Percentiles rank a stretch among this genome's conserved stretches.
Evolutionary conservation across 306 rosid species (phyloP).

Genomic region (Gastrolobium bilobum): DNA sequence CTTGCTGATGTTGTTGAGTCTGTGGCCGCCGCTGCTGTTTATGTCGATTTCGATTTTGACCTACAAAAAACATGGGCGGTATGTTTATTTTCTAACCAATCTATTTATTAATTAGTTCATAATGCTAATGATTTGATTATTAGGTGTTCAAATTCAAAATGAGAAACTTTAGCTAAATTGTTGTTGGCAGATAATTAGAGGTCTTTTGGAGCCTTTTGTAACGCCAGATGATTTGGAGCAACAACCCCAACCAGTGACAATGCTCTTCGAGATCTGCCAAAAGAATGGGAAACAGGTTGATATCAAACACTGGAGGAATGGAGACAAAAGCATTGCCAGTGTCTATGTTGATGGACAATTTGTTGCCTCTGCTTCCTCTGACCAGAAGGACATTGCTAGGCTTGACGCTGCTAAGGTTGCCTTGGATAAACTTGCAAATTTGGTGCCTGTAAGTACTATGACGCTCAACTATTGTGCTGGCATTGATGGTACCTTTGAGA

Average conservation of each 20-base stretch:
- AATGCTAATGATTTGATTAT: background rate
- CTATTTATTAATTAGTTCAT: background rate
- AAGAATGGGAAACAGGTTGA: slow-evolving; percentile 71
- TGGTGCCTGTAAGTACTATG: slow-evolving; percentile 1
- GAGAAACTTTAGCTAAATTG: background rate
- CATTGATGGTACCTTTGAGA: slow-evolving; percentile 53
- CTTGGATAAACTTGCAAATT: slow-evolving; percentile 50
- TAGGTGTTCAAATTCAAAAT: background rate
- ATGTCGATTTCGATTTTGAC: slow-evolving; percentile 66
- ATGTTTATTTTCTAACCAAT: background rate
- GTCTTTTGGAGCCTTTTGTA: slow-evolving; percentile 75
- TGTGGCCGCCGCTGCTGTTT: slow-evolving; percentile 70
- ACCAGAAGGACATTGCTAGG: slow-evolving; percentile 69
- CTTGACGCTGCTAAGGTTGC: slow-evolving; percentile 80
- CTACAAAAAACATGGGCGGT: slow-evolving; percentile 77
- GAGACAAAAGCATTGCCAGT: slow-evolving; percentile 50
- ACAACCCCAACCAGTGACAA: slow-evolving; percentile 77
- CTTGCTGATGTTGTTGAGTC: slow-evolving; percentile 94
- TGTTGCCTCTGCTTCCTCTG: slow-evolving; percentile 68
- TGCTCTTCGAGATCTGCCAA: slow-evolving; percentile 70
- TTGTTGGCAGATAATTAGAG: slow-evolving; percentile 63
- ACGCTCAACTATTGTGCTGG: background rate
- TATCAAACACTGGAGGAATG: slow-evolving; percentile 55
- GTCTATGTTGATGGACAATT: slow-evolving; percentile 68
- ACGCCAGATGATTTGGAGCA: slow-evolving; percentile 59